Base-by-base conservation (phyloP, 768 basidiomycete genomes). In the Mycena haematopus region DNA sequence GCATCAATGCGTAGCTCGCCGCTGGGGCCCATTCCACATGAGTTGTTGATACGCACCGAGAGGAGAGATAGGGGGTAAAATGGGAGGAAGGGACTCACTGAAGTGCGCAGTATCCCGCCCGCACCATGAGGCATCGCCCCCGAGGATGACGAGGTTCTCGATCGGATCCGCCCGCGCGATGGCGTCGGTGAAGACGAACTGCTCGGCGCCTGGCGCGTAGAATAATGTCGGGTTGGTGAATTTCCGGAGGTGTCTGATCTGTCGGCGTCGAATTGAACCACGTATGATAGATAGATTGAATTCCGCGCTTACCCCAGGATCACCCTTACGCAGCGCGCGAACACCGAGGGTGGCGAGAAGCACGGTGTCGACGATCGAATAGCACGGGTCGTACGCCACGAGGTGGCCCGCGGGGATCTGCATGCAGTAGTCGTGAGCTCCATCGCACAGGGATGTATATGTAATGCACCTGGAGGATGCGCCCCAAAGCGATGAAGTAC, bases 191-290 rank as follows among this genome's bases (percentile, higher is more conserved):
- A 66, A 52, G 35, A 58, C 58, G 27, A 1, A 0, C 35, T 66
- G 65, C 50, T 66, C 65, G 2, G 65, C 65, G 29, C 65, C 65
- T 6, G 65, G 65, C 1, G 65, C 65, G 38, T 66, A 66, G 49
- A 66, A 66, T 6, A 66, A 49, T 35, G 65, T 66, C 1, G 65
- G 60, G 52, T 45, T 52, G n/a, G 46, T 58, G 57, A 63, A 59
- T 1, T 33, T 58, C 14, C 61, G 65, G 42, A 66, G 65, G 35
- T 25, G 31, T 17, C 52, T 51, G 47, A 53, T 57, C 65, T 65
- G 35, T 19, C 25, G 29, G 25, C 5, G 6, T 17, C 15, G n/a
- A 19, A 17, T 19, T 8, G 15, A 42, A 19, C 22, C 44, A 45
- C 7, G 42, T 15, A 21, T n/a, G 21, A 14, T 21, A 19, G 24